Evolutionary conservation across 352 stramenopile species (phyloP).

Genomic region (Globisporangium paroecandrum): DNA sequence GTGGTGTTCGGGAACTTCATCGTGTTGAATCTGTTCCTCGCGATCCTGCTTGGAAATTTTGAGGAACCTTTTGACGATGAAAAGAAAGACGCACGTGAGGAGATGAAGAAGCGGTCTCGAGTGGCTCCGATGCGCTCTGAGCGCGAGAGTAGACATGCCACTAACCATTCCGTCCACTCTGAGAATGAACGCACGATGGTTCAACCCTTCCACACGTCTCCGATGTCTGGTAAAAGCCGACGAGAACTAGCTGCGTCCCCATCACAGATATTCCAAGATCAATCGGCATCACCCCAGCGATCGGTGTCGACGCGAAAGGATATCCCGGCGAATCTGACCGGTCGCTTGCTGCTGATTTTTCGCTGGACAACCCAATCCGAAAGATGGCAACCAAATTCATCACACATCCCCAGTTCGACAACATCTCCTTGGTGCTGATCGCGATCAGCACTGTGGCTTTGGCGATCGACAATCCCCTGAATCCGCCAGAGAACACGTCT

Average conservation of each 20-base stretch:
- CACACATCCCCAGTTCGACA: constrained; percentile 69
- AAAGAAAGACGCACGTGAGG: constrained; percentile 33
- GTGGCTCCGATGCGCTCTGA: constrained; percentile 22
- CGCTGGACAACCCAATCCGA: constrained; percentile 47
- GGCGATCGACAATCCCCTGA: constrained; percentile 77
- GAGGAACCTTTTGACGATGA: constrained; percentile 64
- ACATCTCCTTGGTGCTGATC: constrained; percentile 72
- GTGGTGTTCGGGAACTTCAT: constrained; percentile 89
- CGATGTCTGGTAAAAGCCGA: constrained; percentile 20
- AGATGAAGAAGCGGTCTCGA: constrained; percentile 31
- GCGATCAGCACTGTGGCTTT: constrained; percentile 62
- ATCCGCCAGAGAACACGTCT: constrained; percentile 34
- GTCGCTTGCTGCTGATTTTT: constrained; percentile 40
- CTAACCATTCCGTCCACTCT: not conserved
- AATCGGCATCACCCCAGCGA: constrained; percentile 1
- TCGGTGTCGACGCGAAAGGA: not conserved
- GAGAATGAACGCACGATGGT: constrained; percentile 10
- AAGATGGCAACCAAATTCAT: constrained; percentile 45
- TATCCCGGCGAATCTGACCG: constrained; percentile 23
- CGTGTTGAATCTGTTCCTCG: constrained; percentile 91
- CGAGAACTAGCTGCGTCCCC: constrained; percentile 18
- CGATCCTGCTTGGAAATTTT: constrained; percentile 90
- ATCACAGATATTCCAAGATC: constrained; percentile 36
- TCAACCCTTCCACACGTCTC: constrained; percentile 4
- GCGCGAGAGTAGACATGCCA: not conserved